These are phyloP conservation scores for Ascosphaera aggregata DNA, from an alignment of 2,329 filamentous ascomycete species.

Conservation along the genomic window DNA sequence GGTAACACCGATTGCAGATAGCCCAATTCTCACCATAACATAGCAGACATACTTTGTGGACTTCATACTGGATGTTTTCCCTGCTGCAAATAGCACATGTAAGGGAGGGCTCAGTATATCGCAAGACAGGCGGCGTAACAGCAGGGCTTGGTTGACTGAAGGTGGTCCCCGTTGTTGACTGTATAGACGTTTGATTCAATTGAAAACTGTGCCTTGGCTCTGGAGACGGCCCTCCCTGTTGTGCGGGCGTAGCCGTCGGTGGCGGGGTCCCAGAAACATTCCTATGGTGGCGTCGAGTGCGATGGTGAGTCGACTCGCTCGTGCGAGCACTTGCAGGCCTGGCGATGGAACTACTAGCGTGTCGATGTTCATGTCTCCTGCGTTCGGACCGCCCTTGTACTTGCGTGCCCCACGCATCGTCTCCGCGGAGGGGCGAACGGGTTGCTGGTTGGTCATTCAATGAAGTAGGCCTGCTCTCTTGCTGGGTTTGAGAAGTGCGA, in stretches of 20 bases:
- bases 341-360: background rate
- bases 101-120: slow-evolving; percentile 46
- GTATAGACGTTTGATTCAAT: background rate
- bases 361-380: background rate
- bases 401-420: background rate
- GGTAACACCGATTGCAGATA: slow-evolving; percentile 63
- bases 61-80: slow-evolving; percentile 54
- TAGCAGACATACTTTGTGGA: slow-evolving; percentile 60
- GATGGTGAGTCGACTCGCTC: background rate
- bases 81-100: slow-evolving; percentile 48
- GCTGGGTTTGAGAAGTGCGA: background rate
- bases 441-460: background rate
- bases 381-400: background rate
- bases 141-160: background rate
- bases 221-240: background rate
- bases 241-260: background rate
- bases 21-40: slow-evolving; percentile 54
- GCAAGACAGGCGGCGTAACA: background rate
- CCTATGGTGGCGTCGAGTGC: background rate
- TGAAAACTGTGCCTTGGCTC: background rate
- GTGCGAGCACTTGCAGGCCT: background rate
- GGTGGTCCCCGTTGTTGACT: background rate
- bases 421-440: background rate
- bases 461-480: background rate
- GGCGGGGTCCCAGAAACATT: background rate